Evolutionary conservation across 2,329 filamentous ascomycete species (phyloP), one percentile per base, ranked within the genome.

Genomic region (Sporothrix globosa): DNA sequence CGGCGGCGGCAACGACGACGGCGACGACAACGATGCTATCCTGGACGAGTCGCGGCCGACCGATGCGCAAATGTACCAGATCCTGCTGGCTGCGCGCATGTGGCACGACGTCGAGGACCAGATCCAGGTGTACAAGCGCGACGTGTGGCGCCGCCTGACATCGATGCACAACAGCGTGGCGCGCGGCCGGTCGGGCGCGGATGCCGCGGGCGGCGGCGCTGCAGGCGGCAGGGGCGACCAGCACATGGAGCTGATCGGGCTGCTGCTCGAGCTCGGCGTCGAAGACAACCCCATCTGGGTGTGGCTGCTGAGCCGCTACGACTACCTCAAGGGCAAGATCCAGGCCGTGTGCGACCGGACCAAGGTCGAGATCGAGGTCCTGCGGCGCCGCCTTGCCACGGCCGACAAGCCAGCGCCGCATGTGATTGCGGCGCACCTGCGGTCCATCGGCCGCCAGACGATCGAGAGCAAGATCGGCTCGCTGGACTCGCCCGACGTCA

Each of bases 231-330:
- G 34, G 34, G 92, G 95, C 77, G 93, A 97, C 75, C 87, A 90
- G 78, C 91, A 97, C 76, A 93, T 97, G 88, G 93, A 97, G 77
- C 84, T 97, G 63, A 98, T 99, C 69, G 86, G 89, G 27, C 84
- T 97, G 48, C 84, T 99, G 68, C 82, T 99, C n/a, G 95, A 99
- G 79, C 84, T 99, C 24, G 96, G 96, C 7, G 93, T 97, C 2
- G 91, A 97, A 11, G 93, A 98, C 72, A 99, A 97, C 76, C 96
- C 96, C 1, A 97, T 99, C 73, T 97, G 92, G 92, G 87, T 96
- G 13, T 99, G 96, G 94, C 87, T 99, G 34, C 83, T 95, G 69
- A 97, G 93, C 76, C 90, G 92, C 60, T 96, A 94, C 77, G 92
- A 97, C 74, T 90, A 94, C 76, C 84, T 99, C 70, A 97, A 96